Conservation (phyloP, 2,329 filamentous ascomycete genomes). For the Ramularia collo-cygni region DNA sequence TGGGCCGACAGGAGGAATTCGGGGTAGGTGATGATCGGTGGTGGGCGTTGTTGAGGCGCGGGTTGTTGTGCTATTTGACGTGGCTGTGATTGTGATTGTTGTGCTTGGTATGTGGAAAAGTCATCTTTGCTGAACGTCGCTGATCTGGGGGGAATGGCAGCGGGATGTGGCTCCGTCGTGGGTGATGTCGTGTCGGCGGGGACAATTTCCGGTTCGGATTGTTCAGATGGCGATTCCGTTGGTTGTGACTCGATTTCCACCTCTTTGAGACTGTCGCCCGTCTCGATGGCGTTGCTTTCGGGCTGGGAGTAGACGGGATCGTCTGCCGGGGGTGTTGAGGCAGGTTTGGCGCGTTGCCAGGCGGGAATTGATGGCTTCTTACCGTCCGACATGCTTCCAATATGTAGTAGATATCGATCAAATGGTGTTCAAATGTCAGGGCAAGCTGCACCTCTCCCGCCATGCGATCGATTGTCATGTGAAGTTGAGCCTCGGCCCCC, state of each 20-base stretch:
- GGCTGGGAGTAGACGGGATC: conserved; percentile 17
- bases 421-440: too few species aligned
- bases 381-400: too few species aligned
- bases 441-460: too few species aligned
- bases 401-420: too few species aligned
- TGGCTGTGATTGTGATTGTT: conserved; percentile 16
- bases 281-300: conserved; percentile 3
- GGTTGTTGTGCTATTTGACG: conserved; percentile 2
- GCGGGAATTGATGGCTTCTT: conserved; percentile 27
- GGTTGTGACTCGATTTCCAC: conserved; percentile 1
- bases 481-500: too few species aligned
- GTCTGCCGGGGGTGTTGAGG: conserved; percentile 10
- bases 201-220: conserved; percentile 1
- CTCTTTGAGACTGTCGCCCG: too few species aligned
- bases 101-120: conserved; percentile 22
- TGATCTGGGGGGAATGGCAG: conserved; percentile 4
- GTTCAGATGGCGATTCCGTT: not conserved
- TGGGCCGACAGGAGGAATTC: conserved; percentile 55
- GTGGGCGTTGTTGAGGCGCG: conserved; percentile 33
- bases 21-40: conserved; percentile 61
- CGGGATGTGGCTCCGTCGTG: conserved; percentile 1
- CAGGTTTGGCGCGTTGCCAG: conserved; percentile 27
- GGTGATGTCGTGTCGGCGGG: conserved; percentile 1
- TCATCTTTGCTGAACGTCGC: conserved; percentile 17
- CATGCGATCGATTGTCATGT: too few species aligned